These are phyloP conservation scores for Pyrus hybrid DNA, from an alignment of 331 rosid species.

Conservation along the genomic window DNA sequence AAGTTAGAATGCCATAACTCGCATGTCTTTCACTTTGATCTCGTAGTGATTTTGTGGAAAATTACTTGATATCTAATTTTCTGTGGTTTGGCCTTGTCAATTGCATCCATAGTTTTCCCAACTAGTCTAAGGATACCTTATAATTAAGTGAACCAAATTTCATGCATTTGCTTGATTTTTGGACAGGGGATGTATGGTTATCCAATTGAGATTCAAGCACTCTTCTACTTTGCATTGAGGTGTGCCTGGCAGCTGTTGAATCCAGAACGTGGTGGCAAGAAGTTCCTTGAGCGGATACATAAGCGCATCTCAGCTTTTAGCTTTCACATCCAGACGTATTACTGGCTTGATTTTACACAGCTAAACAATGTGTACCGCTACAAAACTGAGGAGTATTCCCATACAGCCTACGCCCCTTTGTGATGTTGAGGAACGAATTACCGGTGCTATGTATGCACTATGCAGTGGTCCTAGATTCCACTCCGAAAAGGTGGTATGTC, in stretches of 20 bases:
- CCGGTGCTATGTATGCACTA: background rate
- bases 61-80: background rate
- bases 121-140: no score
- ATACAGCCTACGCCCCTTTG: background rate
- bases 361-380: slow-evolving; percentile 19
- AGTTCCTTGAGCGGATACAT: slow-evolving; percentile 1
- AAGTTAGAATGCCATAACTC: background rate
- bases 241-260: slow-evolving; percentile 4
- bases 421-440: background rate
- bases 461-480: no score
- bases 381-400: slow-evolving; percentile 25
- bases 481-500: no score
- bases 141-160: background rate
- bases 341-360: slow-evolving; percentile 20
- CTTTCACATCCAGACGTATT: slow-evolving; percentile 17
- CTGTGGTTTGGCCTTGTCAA: no score
- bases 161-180: background rate
- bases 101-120: no score
- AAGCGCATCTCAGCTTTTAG: slow-evolving; percentile 1
- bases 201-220: slow-evolving; percentile 2
- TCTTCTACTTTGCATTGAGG: slow-evolving; percentile 8
- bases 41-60: background rate
- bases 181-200: slow-evolving; percentile 5
- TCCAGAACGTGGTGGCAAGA: slow-evolving; percentile 4
- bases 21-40: background rate